Percentiles rank a stretch among this genome's conserved stretches.
Conservation (phyloP, 2,329 filamentous ascomycete genomes). For the Aureobasidium zeae region DNA sequence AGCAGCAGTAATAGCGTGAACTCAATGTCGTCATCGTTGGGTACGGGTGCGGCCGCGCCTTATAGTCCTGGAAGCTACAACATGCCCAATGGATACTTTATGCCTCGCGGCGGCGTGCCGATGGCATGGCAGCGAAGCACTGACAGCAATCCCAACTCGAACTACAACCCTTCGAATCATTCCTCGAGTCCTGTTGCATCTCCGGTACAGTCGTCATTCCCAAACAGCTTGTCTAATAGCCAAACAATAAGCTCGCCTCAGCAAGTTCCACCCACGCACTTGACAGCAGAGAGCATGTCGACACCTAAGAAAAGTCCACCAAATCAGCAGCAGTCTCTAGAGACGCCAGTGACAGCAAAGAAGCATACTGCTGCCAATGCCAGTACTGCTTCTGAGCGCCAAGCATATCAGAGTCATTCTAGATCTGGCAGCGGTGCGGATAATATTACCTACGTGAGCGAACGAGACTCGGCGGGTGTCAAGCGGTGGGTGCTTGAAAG, state of each 20-base stretch:
- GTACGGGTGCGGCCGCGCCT: not conserved
- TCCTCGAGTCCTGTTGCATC: conserved; percentile 16
- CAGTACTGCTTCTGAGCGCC: not conserved
- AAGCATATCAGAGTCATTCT: conserved; percentile 2
- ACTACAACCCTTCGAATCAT: conserved; percentile 12
- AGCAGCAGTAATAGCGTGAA: conserved; percentile 16
- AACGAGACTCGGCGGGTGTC: conserved; percentile 50
- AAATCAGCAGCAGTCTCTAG: conserved; percentile 8
- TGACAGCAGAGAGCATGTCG: not conserved
- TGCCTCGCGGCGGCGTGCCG: conserved; percentile 18
- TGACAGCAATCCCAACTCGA: conserved; percentile 18
- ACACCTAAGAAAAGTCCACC: conserved; percentile 8
- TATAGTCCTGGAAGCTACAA: conserved; percentile 4
- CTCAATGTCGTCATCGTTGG: conserved; percentile 6
- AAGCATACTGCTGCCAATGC: not conserved
- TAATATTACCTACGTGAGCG: conserved; percentile 58
- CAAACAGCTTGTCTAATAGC: not conserved
- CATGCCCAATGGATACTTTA: conserved; percentile 10
- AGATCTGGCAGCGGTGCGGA: conserved; percentile 48
- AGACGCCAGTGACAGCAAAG: conserved; percentile 15
- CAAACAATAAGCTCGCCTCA: not conserved
- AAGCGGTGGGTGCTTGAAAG: conserved; percentile 62
- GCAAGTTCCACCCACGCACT: not conserved
- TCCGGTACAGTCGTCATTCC: conserved; percentile 3
- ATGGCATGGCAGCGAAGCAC: conserved; percentile 23